Evolutionary conservation across 352 stramenopile species (phyloP).

Genomic region (Poterioochromonas sp.): DNA sequence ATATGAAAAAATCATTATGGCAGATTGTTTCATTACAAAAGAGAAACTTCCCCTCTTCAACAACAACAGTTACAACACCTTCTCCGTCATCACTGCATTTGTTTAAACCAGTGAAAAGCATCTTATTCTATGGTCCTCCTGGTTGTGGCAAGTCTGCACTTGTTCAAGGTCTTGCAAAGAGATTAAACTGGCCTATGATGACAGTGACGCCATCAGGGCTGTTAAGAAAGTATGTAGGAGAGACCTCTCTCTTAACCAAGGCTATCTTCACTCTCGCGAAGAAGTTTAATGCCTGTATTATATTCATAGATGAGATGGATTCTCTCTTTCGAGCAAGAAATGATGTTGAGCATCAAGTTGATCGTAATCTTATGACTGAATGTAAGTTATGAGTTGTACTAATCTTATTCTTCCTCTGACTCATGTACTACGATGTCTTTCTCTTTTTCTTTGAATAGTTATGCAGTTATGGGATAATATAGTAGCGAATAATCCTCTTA

Average conservation of each 20-base stretch:
- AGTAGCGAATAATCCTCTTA: conserved; percentile 27
- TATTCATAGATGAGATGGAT: conserved; percentile 99
- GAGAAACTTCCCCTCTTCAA: too few relatives aligned
- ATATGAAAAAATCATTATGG: background rate
- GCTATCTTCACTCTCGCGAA: conserved; percentile 90
- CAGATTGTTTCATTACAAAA: too few relatives aligned
- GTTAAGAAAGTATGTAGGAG: conserved; percentile 76
- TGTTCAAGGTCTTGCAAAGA: conserved; percentile 70
- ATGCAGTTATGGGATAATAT: conserved; percentile 92
- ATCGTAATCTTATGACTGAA: conserved; percentile 93
- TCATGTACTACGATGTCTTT: too few relatives aligned
- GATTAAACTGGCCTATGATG: conserved; percentile 69
- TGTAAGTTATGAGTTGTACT: too few relatives aligned
- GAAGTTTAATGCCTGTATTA: conserved; percentile 81
- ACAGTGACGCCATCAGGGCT: conserved; percentile 69
- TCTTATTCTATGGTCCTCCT: conserved; percentile 55
- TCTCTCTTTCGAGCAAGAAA: conserved; percentile 71
- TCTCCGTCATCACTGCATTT: too few relatives aligned
- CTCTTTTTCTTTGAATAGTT: too few relatives aligned
- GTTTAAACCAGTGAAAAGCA: too few relatives aligned
- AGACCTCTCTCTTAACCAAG: conserved; percentile 94
- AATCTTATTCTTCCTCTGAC: too few relatives aligned
- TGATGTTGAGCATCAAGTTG: conserved; percentile 93
- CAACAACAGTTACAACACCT: too few relatives aligned
- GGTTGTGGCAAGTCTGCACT: conserved; percentile 65